These are phyloP conservation scores for Triticum dicoccoides DNA, from an alignment of 176 grass and related monocot genomes.

Conservation along the genomic window DNA sequence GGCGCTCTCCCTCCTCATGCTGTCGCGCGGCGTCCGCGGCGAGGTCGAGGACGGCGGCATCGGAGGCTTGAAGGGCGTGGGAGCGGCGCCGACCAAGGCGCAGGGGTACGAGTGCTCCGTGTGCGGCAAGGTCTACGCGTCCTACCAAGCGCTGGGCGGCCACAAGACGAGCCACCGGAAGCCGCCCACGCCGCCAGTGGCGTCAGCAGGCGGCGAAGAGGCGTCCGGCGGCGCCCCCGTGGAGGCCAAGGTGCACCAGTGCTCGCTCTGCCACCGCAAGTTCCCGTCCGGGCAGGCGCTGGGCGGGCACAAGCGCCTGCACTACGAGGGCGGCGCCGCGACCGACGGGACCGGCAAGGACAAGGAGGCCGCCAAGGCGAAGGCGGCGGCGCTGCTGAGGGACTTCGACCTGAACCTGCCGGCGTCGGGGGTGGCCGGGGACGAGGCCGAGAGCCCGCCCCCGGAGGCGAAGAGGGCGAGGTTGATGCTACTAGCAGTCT, in stretches of 20 bases:
- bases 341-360: conserved; percentile 3
- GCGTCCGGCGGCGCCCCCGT: background rate
- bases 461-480: conserved; percentile 52
- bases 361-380: conserved; percentile 6
- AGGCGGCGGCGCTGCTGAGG: background rate
- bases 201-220: background rate
- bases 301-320: conserved; percentile 84
- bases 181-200: background rate
- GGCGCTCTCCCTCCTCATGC: conserved; percentile 55
- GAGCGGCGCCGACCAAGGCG: background rate
- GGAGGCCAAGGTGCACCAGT: conserved; percentile 59
- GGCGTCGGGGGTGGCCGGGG: background rate
- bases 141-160: conserved; percentile 84
- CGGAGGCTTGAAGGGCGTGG: background rate
- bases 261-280: conserved; percentile 55
- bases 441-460: conserved; percentile 14
- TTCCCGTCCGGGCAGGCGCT: conserved; percentile 88
- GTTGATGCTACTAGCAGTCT: conserved; percentile 19
- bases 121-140: conserved; percentile 64
- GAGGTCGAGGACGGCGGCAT: background rate
- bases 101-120: conserved; percentile 57
- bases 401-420: conserved; percentile 71
- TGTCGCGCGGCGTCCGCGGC: conserved; percentile 47
- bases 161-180: conserved; percentile 89
- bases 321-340: conserved; percentile 58